Conservation (phyloP, 208 protist genomes). For the Strigomonas oncopelti region DNA sequence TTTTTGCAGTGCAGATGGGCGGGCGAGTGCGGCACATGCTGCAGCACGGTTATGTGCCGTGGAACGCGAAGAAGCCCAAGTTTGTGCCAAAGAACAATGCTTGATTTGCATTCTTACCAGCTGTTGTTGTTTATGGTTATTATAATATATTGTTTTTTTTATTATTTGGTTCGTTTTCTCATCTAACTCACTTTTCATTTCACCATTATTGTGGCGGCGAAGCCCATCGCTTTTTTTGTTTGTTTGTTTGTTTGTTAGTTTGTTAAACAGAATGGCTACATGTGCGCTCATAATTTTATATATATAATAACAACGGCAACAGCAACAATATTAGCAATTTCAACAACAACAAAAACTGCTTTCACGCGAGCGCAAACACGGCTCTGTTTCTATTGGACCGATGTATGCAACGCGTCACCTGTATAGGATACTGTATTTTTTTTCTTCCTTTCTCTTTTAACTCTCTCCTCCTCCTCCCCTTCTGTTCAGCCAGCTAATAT, state of each 20-base stretch:
- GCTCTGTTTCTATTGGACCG: too few relatives aligned
- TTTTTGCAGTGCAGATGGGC: constrained; percentile 93
- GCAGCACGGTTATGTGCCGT: constrained; percentile 93
- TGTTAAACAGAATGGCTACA: too few relatives aligned
- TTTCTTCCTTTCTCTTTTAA: constrained; percentile 1
- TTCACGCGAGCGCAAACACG: too few relatives aligned
- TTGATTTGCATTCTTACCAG: constrained; percentile 5
- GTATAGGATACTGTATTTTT: too few relatives aligned
- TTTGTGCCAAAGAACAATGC: constrained; percentile 73
- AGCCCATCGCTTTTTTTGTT: too few relatives aligned
- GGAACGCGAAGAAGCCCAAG: constrained; percentile 78
- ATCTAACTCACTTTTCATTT: background rate
- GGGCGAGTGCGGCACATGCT: constrained; percentile 97
- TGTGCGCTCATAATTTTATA: too few relatives aligned
- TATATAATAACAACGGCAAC: too few relatives aligned
- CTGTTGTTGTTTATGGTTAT: constrained; percentile 2
- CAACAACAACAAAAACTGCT: too few relatives aligned
- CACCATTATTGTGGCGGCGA: constrained; percentile 8
- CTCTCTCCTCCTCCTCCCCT: background rate
- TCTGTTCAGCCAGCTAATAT: background rate
- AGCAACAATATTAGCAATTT: too few relatives aligned
- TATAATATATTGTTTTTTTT: background rate
- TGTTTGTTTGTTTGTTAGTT: too few relatives aligned
- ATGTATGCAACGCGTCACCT: too few relatives aligned
- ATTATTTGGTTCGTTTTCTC: too few relatives aligned